A percentile compares a stretch with the other conserved stretches of the same genome.
These are phyloP conservation scores for Wolfiporia cocos DNA, from an alignment of 1,284 basidiomycete species.

Conservation along the genomic window DNA sequence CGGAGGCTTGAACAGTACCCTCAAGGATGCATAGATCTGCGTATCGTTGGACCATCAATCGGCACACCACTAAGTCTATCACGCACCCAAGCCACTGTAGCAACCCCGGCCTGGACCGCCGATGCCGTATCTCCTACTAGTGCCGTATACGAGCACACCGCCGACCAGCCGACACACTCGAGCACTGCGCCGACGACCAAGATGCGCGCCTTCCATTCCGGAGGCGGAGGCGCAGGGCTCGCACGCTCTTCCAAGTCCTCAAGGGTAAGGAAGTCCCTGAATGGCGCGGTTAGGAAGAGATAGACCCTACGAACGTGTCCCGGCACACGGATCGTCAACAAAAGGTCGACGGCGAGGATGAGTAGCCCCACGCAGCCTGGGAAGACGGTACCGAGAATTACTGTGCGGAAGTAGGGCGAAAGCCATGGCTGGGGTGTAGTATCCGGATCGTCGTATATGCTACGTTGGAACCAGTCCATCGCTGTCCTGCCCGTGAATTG, in stretches of 20 bases:
- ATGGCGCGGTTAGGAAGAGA: constrained; percentile 34
- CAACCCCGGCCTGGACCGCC: constrained; percentile 12
- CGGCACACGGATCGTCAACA: constrained; percentile 23
- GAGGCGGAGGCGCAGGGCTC: constrained; percentile 20
- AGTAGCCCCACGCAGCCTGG: constrained; percentile 29
- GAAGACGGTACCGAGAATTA: constrained; percentile 24
- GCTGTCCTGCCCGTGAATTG: no score
- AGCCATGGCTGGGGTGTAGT: constrained; percentile 1
- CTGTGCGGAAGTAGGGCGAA: background rate
- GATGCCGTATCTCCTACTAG: constrained; percentile 17
- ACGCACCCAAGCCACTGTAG: constrained; percentile 24
- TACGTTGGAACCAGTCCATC: no score
- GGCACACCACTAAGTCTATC: background rate
- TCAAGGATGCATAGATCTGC: constrained; percentile 39
- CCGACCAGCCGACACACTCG: constrained; percentile 26
- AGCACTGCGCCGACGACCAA: constrained; percentile 32
- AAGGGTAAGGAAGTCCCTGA: constrained; percentile 44
- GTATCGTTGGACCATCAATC: background rate
- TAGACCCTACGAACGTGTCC: constrained; percentile 23
- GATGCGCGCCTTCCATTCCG: constrained; percentile 27
- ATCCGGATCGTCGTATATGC: no score
- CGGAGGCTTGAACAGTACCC: constrained; percentile 33
- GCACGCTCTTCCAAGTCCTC: constrained; percentile 43
- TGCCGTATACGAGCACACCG: constrained; percentile 30
- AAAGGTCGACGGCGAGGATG: constrained; percentile 26